phyloP scores from a whole-genome alignment of 805 yeast genomes.

The Ogataea trehalophila region DNA sequence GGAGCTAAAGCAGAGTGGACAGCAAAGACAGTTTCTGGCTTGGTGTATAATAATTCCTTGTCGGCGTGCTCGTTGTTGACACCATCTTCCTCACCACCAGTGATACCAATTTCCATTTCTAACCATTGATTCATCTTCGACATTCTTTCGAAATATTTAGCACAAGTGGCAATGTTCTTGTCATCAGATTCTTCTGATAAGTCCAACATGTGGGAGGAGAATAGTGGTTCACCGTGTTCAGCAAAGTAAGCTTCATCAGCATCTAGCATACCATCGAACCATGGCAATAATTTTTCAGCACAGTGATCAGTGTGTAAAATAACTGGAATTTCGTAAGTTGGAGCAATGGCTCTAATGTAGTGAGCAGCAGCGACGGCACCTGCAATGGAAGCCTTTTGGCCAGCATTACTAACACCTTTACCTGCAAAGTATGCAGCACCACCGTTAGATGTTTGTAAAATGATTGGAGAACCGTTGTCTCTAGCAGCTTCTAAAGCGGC shows the following conservation, averaged over 20 bases:
- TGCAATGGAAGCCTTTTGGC: conserved; percentile 90
- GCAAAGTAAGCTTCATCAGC: conserved; percentile 94
- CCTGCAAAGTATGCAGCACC: conserved; percentile 99
- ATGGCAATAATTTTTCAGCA: conserved; percentile 95
- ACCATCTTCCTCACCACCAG: conserved; percentile 99
- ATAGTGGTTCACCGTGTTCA: conserved; percentile 87
- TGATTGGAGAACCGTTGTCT: conserved; percentile 91
- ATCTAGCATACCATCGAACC: conserved; percentile 97
- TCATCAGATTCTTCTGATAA: conserved; percentile 95
- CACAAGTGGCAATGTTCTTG: conserved; percentile 92
- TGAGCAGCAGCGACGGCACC: conserved; percentile 98
- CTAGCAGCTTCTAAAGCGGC: conserved; percentile 98
- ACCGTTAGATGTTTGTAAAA: conserved; percentile 96
- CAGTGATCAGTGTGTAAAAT: conserved; percentile 98
- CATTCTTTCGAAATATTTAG: conserved; percentile 90
- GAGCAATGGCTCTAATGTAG: conserved; percentile 95
- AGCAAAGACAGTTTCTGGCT: conserved; percentile 88
- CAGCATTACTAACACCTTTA: conserved; percentile 92
- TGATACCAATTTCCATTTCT: conserved; percentile 99
- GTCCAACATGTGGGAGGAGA: conserved; percentile 99
- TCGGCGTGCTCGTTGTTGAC: conserved; percentile 95
- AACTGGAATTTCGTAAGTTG: conserved; percentile 94
- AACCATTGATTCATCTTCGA: conserved; percentile 94
- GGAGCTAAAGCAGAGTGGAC: conserved; percentile 88
- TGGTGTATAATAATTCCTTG: conserved; percentile 85